Base-by-base conservation (phyloP, 2,329 filamentous ascomycete species). In the Oidium heveae region DNA sequence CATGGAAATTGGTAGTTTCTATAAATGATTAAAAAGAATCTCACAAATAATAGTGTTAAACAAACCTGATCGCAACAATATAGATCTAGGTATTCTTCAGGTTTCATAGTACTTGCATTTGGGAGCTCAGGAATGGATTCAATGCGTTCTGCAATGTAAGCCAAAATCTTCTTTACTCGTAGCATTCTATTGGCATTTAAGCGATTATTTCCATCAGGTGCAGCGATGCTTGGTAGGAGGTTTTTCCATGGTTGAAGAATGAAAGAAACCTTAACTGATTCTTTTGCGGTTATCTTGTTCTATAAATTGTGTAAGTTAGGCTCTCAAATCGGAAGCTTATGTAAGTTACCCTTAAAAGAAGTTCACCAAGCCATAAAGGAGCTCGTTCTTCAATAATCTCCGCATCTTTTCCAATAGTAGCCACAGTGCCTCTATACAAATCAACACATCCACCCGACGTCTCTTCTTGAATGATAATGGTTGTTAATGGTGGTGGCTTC, bases 151-250 rank as follows among this genome's bases (percentile, higher is more conserved):
- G 87, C 86, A 18, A 98, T 79, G 63, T 98, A 98, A 0, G 80
- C 79, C 56, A 96, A 70, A 22, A 98, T 91, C 72, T 98, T 98
- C 70, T 86, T 89, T 3, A 93, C 86, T 50, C 91, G 78, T 53
- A 98, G 73, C 91, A 98, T 96, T 55, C 89, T 79, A 64, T 96
- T 98, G 12, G 91, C 91, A 65, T 96, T 98, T 53, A 98, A 74
- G 24, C 91, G 81, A 60, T 88, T 89, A 66, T 89, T 94, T 54
- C 72, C 82, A 63, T 94, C 87, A 4, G 78, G 68, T 24, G 79
- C 76, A 34, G 82, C 77, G 52, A 95, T 82, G 55, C 74, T 75
- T 0, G 87, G 86, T 54, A 96, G 70, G 28, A 74, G 69, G 59
- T 86, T 81, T 61, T 84, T 74, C 69, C 77, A 87, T 0, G 91